A percentile compares a stretch with the other conserved stretches of the same genome.
phyloP scores from a whole-genome alignment of 2,329 filamentous ascomycete species.

The Colletotrichum orbiculare region DNA sequence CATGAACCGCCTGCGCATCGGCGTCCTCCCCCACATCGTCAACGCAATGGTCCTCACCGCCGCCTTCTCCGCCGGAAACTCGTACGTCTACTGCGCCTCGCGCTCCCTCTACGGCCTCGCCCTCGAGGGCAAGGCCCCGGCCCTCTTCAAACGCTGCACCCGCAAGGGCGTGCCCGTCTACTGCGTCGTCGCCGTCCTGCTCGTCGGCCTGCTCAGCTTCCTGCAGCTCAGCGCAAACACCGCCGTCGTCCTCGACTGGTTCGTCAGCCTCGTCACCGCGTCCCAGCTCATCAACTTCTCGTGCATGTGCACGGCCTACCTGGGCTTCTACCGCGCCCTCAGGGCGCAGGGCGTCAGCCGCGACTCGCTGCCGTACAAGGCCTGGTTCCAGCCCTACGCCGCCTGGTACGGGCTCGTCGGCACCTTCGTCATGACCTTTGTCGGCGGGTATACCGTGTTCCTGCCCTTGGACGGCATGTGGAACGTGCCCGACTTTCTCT shows the following conservation, averaged over 20 bases:
- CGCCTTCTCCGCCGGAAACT: constrained; percentile 75
- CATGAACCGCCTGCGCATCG: constrained; percentile 74
- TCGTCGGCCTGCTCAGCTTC: constrained; percentile 78
- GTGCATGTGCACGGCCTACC: constrained; percentile 76
- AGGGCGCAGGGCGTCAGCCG: constrained; percentile 76
- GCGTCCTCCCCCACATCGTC: constrained; percentile 74
- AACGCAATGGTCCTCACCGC: constrained; percentile 78
- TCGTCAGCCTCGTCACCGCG: constrained; percentile 76
- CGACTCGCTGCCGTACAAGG: constrained; percentile 75
- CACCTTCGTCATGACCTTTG: constrained; percentile 77
- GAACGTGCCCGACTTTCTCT: constrained; percentile 77
- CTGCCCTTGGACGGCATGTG: constrained; percentile 69
- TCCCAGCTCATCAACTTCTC: constrained; percentile 80
- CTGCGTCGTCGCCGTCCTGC: constrained; percentile 73
- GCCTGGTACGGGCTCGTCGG: constrained; percentile 74
- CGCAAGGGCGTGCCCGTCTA: constrained; percentile 77
- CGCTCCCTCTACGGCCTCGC: constrained; percentile 76
- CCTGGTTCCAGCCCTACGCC: constrained; percentile 75
- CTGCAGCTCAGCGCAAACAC: constrained; percentile 75
- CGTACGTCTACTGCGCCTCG: constrained; percentile 72
- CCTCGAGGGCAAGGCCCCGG: constrained; percentile 74
- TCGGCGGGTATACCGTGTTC: constrained; percentile 82
- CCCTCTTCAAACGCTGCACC: constrained; percentile 69
- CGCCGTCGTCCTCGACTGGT: constrained; percentile 77
- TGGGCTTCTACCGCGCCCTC: constrained; percentile 77